A percentile compares a stretch with the other conserved stretches of the same genome.
Conservation (phyloP, 2,329 filamentous ascomycete species). For the Colletotrichum sp. region DNA sequence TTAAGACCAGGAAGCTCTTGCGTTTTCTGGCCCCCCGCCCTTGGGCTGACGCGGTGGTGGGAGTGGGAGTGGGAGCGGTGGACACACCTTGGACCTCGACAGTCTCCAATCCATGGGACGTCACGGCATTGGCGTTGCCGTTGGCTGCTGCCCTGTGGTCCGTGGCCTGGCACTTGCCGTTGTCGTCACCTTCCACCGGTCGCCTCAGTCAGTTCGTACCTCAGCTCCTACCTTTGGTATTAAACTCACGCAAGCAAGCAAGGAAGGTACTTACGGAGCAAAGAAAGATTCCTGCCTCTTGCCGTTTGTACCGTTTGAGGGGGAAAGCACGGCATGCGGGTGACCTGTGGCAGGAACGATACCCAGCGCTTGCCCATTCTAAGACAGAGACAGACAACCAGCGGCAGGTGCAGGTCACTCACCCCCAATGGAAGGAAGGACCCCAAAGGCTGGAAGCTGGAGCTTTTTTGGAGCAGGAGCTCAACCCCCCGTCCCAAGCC, state of each 20-base stretch:
- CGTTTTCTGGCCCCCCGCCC: constrained; percentile 8
- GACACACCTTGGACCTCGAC: neutral
- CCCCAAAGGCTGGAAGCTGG: neutral
- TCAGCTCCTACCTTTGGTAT: neutral
- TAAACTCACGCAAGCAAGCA: neutral
- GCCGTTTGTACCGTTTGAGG: neutral
- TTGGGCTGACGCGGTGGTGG: constrained; percentile 21
- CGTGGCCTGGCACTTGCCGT: neutral
- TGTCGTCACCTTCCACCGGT: neutral
- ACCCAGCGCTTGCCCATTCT: neutral
- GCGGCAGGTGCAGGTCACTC: neutral
- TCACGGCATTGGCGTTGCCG: constrained; percentile 5
- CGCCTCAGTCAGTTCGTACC: neutral
- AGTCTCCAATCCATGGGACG: neutral
- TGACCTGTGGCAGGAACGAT: neutral
- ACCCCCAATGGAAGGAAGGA: neutral
- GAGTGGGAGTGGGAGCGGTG: neutral
- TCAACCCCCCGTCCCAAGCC: neutral
- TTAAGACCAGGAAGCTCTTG: constrained; percentile 19
- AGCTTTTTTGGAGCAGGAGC: neutral
- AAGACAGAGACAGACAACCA: neutral
- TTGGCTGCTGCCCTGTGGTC: neutral
- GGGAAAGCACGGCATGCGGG: neutral
- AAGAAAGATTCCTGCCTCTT: neutral
- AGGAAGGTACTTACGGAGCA: neutral